Evolutionary conservation across 2,329 filamentous ascomycete genomes (phyloP), one percentile per base, ranked within the genome.

Genomic region (Fusarium staphyleae): DNA sequence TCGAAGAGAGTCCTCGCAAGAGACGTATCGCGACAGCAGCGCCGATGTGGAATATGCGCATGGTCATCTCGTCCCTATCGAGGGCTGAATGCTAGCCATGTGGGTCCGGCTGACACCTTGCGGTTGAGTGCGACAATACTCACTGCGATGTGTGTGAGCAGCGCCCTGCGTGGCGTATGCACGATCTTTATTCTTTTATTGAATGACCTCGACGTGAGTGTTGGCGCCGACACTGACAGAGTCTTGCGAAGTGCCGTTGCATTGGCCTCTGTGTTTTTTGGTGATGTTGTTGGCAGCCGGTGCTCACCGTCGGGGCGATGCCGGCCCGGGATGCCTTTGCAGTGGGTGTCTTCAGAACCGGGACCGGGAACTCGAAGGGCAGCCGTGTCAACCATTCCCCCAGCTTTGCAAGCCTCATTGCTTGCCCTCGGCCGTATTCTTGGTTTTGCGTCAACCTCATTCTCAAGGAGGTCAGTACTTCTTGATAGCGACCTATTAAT

Each of bases 21-120:
- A 63, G 4, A 48, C 43, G 11, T 51, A 60, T 32, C 42, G 52
- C 24, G 66, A 68, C 15, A 60, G 62, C 33, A 57, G 61, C 43
- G 45, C 63, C 35, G 71, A 72, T 29, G 49, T 70, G 39, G 62
- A 64, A 5, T 68, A 67, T 35, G 36, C 62, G 29, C 67, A 66
- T 15, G 64, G 63, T 35, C 56, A 70, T 26, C 67, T 73, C 22
- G 67, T 74, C 14, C 57, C 71, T 18, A 70, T 69, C 29, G 69
- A 72, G 55, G 66, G 69, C 47, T 72, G 57, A 70, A 46, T 44
- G 16, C 26, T 24, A 15, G 24, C 15, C 24, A 30, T 15, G 15
- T 22, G 34, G 28, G 43, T 13, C 22, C 8, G 39, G 28, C 35
- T 44, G 52, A 36, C 24, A 37, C 36, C n/a, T 39, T 36, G 42